Conservation (phyloP, 441 rosid species). For the Arabidopsis lyrata region DNA sequence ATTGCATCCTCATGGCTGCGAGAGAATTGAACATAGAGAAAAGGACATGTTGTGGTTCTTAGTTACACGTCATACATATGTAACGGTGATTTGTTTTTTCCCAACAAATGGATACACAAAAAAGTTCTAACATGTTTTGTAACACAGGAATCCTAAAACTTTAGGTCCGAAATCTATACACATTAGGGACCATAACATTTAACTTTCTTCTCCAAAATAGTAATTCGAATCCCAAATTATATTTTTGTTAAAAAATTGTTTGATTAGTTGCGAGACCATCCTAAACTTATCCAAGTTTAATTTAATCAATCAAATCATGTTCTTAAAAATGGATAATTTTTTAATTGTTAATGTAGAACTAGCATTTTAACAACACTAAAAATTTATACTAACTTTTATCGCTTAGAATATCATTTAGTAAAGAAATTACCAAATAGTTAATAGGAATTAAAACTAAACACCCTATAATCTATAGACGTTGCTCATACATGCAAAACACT, state of each 20-base stretch:
- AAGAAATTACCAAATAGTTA: neutral
- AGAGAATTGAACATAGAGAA: constrained; percentile 11
- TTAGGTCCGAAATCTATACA: neutral
- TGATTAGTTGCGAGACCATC: neutral
- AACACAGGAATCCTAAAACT: neutral
- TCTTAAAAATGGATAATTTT: no score
- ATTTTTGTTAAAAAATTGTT: neutral
- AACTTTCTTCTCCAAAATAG: neutral
- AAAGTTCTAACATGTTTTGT: constrained; percentile 16
- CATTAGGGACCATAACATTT: constrained; percentile 12
- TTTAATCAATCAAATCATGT: no score
- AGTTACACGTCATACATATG: constrained; percentile 8
- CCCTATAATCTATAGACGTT: constrained; percentile 20
- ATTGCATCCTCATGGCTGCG: neutral
- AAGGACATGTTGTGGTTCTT: constrained; percentile 21
- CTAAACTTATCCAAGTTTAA: neutral
- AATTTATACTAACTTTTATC: neutral
- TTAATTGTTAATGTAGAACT: neutral
- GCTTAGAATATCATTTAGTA: neutral
- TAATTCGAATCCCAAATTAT: neutral
- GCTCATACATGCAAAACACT: constrained; percentile 43
- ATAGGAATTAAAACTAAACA: neutral
- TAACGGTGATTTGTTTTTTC: neutral
- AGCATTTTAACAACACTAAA: neutral
- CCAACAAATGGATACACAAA: neutral